These are phyloP conservation scores for Lodderomyces metapsilosis DNA, from an alignment of 1,139 yeast genomes.

Conservation along the genomic window DNA sequence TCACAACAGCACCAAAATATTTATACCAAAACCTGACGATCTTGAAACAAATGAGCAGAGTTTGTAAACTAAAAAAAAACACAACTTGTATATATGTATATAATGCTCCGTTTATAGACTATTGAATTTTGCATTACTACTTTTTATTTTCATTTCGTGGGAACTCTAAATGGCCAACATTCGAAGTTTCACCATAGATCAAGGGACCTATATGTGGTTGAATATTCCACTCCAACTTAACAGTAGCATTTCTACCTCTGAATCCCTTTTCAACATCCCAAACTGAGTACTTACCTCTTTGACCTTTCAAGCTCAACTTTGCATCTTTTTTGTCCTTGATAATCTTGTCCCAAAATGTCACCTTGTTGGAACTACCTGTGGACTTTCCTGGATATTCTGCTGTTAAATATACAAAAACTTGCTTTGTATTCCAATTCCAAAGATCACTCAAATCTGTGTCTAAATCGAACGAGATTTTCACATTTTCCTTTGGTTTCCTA, in stretches of 20 bases:
- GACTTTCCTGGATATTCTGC: constrained; percentile 79
- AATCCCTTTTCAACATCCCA: constrained; percentile 81
- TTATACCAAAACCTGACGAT: not conserved
- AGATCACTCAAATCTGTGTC: constrained; percentile 63
- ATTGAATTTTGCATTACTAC: constrained; percentile 15
- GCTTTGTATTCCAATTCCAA: constrained; percentile 97
- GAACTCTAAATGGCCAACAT: constrained; percentile 24
- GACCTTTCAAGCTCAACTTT: constrained; percentile 46
- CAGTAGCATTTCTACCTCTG: constrained; percentile 63
- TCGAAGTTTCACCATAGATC: constrained; percentile 59
- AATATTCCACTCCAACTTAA: constrained; percentile 83
- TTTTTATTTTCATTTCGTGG: not conserved
- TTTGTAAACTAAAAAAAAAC: not conserved
- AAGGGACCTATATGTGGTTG: constrained; percentile 90
- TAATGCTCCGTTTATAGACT: constrained; percentile 16
- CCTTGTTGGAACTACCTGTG: constrained; percentile 53
- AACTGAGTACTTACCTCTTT: constrained; percentile 74
- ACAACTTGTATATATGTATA: constrained; percentile 6
- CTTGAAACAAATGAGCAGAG: not conserved
- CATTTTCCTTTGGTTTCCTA: constrained; percentile 77
- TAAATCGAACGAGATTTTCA: constrained; percentile 69
- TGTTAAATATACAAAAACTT: constrained; percentile 82
- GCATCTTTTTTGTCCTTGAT: constrained; percentile 62
- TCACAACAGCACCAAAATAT: constrained; percentile 1
- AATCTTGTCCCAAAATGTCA: constrained; percentile 90